A percentile compares a stretch with the other conserved stretches of the same genome.
Evolutionary conservation across 306 rosid species (phyloP).

Genomic region (Abrus pulchellus): DNA sequence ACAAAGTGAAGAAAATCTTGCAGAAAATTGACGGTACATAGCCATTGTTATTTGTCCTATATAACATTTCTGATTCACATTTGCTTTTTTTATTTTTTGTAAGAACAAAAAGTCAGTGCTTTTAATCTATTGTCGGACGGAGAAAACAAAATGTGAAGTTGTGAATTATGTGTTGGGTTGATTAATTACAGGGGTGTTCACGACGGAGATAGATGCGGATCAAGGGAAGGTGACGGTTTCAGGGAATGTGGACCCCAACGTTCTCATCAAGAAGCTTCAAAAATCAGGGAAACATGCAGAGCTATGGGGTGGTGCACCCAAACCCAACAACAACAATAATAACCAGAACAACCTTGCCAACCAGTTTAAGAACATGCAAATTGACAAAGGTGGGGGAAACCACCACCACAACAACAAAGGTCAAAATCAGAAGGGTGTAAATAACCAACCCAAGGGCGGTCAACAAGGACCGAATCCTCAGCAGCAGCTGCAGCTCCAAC

Average conservation of each 20-base stretch:
- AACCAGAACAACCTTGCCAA: constrained; percentile 58
- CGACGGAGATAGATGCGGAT: constrained; percentile 86
- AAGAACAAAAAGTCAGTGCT: not conserved
- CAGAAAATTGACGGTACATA: constrained; percentile 88
- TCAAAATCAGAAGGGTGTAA: constrained; percentile 58
- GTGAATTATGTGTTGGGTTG: constrained; percentile 7
- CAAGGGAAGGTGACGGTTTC: constrained; percentile 93
- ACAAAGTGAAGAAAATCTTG: constrained; percentile 92
- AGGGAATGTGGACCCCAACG: constrained; percentile 83
- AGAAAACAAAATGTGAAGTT: not conserved
- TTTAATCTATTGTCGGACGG: not conserved
- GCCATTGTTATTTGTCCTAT: too few species aligned
- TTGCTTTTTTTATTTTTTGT: not conserved
- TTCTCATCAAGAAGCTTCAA: constrained; percentile 84
- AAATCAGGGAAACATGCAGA: constrained; percentile 96
- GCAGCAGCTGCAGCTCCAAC: constrained; percentile 50
- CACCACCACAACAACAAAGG: constrained; percentile 48
- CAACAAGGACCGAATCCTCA: constrained; percentile 55
- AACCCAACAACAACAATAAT: constrained; percentile 51
- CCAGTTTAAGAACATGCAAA: constrained; percentile 80
- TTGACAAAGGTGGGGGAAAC: constrained; percentile 63
- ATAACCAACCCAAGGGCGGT: constrained; percentile 57
- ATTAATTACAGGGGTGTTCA: constrained; percentile 73
- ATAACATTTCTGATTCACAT: not conserved
- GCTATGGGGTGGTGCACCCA: constrained; percentile 75